Conservation (phyloP, 2,329 filamentous ascomycete genomes). For the Pseudogymnoascus sp. region DNA sequence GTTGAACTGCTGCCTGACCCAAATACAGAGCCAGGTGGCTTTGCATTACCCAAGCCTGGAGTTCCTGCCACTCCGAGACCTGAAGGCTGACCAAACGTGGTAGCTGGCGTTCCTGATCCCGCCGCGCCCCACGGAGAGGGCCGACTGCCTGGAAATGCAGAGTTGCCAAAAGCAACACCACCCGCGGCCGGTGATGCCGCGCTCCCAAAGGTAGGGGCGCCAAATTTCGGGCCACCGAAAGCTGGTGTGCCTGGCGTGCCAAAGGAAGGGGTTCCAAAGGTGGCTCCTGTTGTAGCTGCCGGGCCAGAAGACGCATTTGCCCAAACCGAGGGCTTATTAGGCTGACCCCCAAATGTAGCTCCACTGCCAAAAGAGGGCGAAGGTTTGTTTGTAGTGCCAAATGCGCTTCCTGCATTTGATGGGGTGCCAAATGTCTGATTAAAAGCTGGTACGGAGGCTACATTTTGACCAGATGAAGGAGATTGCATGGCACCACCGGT, state of each 20-base stretch:
- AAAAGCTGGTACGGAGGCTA: constrained; percentile 25
- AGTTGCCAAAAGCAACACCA: constrained; percentile 18
- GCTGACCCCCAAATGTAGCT: constrained; percentile 33
- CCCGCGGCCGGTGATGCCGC: constrained; percentile 25
- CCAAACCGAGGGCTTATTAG: constrained; percentile 32
- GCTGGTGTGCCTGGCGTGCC: constrained; percentile 25
- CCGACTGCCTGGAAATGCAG: constrained; percentile 37
- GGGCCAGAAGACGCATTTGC: constrained; percentile 29
- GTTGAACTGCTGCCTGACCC: constrained; percentile 25
- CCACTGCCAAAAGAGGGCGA: constrained; percentile 29
- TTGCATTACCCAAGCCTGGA: constrained; percentile 29
- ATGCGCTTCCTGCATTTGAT: not conserved
- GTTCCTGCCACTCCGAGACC: constrained; percentile 34
- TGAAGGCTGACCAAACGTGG: constrained; percentile 46
- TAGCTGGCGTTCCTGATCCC: constrained; percentile 23
- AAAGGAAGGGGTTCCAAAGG: constrained; percentile 23
- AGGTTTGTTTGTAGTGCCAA: constrained; percentile 13
- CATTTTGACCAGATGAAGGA: constrained; percentile 13
- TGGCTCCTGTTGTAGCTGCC: constrained; percentile 12
- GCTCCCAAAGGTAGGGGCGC: constrained; percentile 42
- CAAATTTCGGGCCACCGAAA: constrained; percentile 26
- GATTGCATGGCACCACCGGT: constrained; percentile 15
- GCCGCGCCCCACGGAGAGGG: constrained; percentile 45
- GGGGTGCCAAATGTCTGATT: constrained; percentile 10
- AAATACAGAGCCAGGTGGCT: constrained; percentile 30